Evolutionary conservation across 345 rosid genomes (phyloP), one percentile per base, ranked within the genome.

Genomic region (Sisymbrium altissimum): DNA sequence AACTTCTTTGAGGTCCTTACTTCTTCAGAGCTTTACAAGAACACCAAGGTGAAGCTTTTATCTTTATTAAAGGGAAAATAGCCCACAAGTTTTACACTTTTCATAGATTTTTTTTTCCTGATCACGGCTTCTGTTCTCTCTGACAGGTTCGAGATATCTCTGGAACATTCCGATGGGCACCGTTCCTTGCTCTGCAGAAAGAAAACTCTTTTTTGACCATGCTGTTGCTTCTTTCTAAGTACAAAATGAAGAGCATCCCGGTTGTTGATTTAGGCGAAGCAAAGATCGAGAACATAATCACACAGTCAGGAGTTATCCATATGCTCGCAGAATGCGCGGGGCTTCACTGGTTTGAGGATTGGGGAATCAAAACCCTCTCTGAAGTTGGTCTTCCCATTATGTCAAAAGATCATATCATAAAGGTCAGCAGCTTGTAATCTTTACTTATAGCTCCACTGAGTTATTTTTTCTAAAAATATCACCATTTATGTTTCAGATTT

Each of bases 131-230:
- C 54, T 33, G 33, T 59, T 75, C 48, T 45, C 66, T 30, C 64
- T 76, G 71, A 71, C 86, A 96, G 99, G 99, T 92, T 38, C 82
- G 84, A n/a, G 99, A 96, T 53, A 96, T 96, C 50, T 88, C 93
- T 36, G 99, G 99, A 38, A 88, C 98, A 57, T 96, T 92, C 82
- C 86, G 98, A 36, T 96, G 98, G 99, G 98, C 97, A n/a, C 99
- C 99, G 0, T 96, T 96, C 83, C 95, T 96, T 52, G 99, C 98
- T 48, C 78, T 96, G 74, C 98, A 90, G 80, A 84, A 83, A 65
- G 87, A 90, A 1, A 93, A 96, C 86, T 87, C 98, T 66, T 96
- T 92, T 66, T 75, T 96, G 81, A 90, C 99, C 45, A 96, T 96
- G 99, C 76, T 96, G 35, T 75, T 96, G 57, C 78, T 96, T 79